These are phyloP conservation scores for Phialophora macrospora DNA, from an alignment of 2,329 filamentous ascomycete genomes.

Conservation along the genomic window DNA sequence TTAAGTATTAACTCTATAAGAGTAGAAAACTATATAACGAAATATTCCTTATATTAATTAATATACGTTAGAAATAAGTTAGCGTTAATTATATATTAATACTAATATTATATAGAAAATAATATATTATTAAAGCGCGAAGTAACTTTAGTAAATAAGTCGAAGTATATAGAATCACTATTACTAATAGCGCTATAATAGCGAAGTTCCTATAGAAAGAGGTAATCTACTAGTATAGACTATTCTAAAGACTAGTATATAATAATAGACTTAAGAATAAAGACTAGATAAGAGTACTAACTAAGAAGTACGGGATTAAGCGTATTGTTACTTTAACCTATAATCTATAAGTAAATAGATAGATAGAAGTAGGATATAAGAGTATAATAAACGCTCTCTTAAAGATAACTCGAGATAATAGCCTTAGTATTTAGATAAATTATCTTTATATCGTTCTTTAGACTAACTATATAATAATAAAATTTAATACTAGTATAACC, in stretches of 20 bases:
- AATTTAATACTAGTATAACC: too few relatives aligned
- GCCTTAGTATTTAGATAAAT: too few relatives aligned
- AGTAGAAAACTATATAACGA: too few relatives aligned
- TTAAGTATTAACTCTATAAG: conserved; percentile 2
- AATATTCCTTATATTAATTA: background rate
- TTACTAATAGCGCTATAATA: background rate
- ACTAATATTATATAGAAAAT: background rate
- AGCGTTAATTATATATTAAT: background rate
- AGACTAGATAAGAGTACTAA: background rate
- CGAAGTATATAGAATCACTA: background rate
- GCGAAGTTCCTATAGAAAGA: conserved; percentile 10
- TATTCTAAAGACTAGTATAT: too few relatives aligned
- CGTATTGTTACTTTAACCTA: background rate
- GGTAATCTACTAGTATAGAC: background rate
- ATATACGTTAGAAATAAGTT: background rate
- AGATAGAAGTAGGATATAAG: conserved; percentile 1
- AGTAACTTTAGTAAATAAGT: conserved; percentile 4
- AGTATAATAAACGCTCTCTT: too few relatives aligned
- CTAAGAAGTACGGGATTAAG: background rate
- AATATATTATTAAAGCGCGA: background rate
- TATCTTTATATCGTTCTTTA: too few relatives aligned
- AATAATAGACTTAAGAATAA: conserved; percentile 1
- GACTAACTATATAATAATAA: too few relatives aligned
- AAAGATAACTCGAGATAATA: too few relatives aligned
- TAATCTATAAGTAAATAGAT: background rate